Conservation (phyloP, 2,329 filamentous ascomycete species). For the Paramyrothecium sp. region DNA sequence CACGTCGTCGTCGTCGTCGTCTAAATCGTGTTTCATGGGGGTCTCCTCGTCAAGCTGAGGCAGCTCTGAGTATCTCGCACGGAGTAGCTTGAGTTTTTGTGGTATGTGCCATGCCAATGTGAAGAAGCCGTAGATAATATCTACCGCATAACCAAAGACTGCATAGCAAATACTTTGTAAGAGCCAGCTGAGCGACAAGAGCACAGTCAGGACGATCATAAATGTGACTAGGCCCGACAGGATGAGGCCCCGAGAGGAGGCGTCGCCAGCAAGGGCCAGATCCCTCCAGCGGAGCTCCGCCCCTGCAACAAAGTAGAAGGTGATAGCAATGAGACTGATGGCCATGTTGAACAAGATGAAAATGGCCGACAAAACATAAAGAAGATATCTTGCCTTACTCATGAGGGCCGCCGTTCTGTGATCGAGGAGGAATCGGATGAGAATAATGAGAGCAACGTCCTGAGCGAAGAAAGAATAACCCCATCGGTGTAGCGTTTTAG, state of each 20-base stretch:
- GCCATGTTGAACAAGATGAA: constrained; percentile 18
- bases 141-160: constrained; percentile 15
- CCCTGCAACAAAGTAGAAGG: constrained; percentile 30
- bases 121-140: constrained; percentile 23
- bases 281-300: constrained; percentile 34
- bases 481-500: background rate
- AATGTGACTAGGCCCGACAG: constrained; percentile 27
- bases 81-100: background rate
- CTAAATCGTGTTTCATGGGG: background rate
- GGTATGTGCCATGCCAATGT: constrained; percentile 7
- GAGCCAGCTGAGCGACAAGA: constrained; percentile 17
- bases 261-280: constrained; percentile 25
- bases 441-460: constrained; percentile 26
- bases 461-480: constrained; percentile 31
- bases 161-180: constrained; percentile 20
- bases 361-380: constrained; percentile 10
- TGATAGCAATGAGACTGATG: constrained; percentile 22
- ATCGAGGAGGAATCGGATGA: constrained; percentile 29
- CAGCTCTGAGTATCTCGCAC: constrained; percentile 15
- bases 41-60: constrained; percentile 21
- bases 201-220: constrained; percentile 11
- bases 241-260: constrained; percentile 25
- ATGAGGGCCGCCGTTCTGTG: constrained; percentile 16
- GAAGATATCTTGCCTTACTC: constrained; percentile 10
- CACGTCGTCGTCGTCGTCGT: background rate